These are phyloP conservation scores for Penicillium paxilli DNA, from an alignment of 495 filamentous ascomycete species.

Conservation along the genomic window DNA sequence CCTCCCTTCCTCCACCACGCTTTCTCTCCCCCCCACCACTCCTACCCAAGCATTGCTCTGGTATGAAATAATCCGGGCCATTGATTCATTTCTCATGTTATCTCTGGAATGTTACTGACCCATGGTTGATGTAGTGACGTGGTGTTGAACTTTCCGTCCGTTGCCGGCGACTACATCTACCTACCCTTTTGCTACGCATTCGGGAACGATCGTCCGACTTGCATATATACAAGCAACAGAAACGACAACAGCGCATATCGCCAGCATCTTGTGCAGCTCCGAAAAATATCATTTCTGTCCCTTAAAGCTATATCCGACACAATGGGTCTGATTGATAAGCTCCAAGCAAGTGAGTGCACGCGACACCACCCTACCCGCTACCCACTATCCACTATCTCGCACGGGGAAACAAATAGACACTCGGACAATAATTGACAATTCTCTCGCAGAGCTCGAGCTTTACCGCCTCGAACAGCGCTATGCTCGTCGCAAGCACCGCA, in stretches of 20 bases:
- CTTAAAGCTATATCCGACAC: slow-evolving; percentile 5
- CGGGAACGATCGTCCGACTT: slow-evolving; percentile 12
- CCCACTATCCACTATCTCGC: not conserved
- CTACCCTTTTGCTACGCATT: slow-evolving; percentile 6
- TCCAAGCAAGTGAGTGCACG: slow-evolving; percentile 52
- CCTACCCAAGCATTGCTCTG: not conserved
- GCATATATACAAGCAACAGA: not conserved
- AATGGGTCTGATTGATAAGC: slow-evolving; percentile 54
- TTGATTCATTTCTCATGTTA: not conserved
- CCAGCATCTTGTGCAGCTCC: not conserved
- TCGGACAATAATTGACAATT: slow-evolving; percentile 3
- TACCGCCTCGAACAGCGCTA: slow-evolving; percentile 93
- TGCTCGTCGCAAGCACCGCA: slow-evolving; percentile 81
- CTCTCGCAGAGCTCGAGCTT: slow-evolving; percentile 68
- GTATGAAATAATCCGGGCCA: slow-evolving; percentile 1
- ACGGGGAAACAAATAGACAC: not conserved
- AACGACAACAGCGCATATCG: not conserved
- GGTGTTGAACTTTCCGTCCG: slow-evolving; percentile 3
- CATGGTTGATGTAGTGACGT: slow-evolving; percentile 1
- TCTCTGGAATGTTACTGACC: not conserved
- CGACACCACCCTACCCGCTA: too few relatives aligned
- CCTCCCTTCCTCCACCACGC: not conserved
- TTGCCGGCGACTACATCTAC: slow-evolving; percentile 5
- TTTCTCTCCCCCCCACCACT: not conserved
- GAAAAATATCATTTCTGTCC: not conserved